These are phyloP conservation scores for Fusarium keratoplasticum DNA, from an alignment of 2,329 filamentous ascomycete species.

Conservation along the genomic window DNA sequence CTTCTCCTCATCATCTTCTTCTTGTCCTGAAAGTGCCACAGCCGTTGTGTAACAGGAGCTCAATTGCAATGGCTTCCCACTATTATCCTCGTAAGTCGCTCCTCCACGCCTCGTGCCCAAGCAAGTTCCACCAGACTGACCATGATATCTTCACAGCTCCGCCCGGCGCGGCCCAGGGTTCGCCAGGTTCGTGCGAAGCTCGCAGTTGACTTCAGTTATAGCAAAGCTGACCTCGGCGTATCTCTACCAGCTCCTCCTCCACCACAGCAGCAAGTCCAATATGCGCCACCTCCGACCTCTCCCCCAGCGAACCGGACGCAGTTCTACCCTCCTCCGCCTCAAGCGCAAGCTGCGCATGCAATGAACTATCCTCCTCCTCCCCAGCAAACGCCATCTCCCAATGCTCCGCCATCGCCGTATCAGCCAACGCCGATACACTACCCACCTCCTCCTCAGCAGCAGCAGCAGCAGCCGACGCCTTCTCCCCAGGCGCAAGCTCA, in stretches of 20 bases:
- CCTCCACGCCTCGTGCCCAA: conserved; percentile 19
- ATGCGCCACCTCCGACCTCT: conserved; percentile 60
- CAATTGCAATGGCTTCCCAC: conserved; percentile 53
- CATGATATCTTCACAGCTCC: conserved; percentile 51
- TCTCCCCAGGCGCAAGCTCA: conserved; percentile 42
- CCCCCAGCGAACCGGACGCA: conserved; percentile 59
- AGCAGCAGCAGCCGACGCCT: conserved; percentile 33
- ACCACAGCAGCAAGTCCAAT: conserved; percentile 52
- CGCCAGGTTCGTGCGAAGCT: conserved; percentile 44
- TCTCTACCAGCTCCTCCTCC: conserved; percentile 35
- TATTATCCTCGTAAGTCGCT: conserved; percentile 61
- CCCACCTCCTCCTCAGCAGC: conserved; percentile 40
- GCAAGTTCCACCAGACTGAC: conserved; percentile 33
- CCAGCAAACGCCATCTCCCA: conserved; percentile 22
- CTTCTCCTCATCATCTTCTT: not conserved
- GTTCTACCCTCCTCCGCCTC: conserved; percentile 59
- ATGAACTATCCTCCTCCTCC: conserved; percentile 46
- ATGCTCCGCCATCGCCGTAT: conserved; percentile 26
- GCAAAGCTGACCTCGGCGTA: conserved; percentile 24
- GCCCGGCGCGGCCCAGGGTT: conserved; percentile 49
- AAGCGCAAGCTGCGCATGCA: conserved; percentile 47
- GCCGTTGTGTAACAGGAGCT: not conserved
- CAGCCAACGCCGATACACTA: conserved; percentile 40
- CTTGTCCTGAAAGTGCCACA: not conserved
- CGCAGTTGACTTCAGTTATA: not conserved